Percentiles rank a stretch among this genome's conserved stretches.
Conservation (phyloP, 2,329 filamentous ascomycete genomes). For the Aspergillus sp. region DNA sequence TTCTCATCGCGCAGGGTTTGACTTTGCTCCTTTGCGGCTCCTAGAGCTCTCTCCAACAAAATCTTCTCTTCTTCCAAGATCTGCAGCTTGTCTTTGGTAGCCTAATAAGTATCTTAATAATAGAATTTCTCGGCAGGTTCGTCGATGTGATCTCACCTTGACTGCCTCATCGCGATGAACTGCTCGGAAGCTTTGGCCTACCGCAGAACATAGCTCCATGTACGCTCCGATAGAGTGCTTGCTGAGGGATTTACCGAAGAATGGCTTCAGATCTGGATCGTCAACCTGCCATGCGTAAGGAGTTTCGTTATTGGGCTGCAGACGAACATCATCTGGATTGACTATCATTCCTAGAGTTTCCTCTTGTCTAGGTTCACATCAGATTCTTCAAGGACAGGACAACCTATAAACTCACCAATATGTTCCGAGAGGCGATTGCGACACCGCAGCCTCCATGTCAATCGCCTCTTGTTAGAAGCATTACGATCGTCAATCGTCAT, state of each 20-base stretch:
- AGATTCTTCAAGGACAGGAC: not conserved
- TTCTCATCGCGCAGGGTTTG: not conserved
- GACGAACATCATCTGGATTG: slow-evolving; percentile 18
- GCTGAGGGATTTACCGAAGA: slow-evolving; percentile 21
- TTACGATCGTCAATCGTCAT: not conserved
- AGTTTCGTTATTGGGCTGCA: slow-evolving; percentile 13
- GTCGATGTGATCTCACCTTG: not conserved
- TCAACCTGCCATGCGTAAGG: slow-evolving; percentile 21
- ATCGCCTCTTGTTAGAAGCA: not conserved
- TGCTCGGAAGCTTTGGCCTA: slow-evolving; percentile 17
- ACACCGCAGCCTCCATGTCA: not conserved
- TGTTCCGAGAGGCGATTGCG: not conserved
- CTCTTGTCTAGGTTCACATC: slow-evolving; percentile 8
- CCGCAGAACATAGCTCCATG: slow-evolving; percentile 30
- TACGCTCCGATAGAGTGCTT: slow-evolving; percentile 21
- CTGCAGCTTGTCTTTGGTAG: not conserved
- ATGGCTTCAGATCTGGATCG: slow-evolving; percentile 14
- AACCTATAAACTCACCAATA: not conserved
- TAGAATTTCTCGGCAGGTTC: no score
- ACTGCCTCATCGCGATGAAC: slow-evolving; percentile 3
- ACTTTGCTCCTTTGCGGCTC: not conserved
- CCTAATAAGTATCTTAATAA: not conserved
- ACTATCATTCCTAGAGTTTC: slow-evolving; percentile 18
- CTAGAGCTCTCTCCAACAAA: not conserved
- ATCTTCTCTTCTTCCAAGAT: not conserved